Conservation (phyloP, 176 grass and related monocot genomes). For the Luzula sylvatica region DNA sequence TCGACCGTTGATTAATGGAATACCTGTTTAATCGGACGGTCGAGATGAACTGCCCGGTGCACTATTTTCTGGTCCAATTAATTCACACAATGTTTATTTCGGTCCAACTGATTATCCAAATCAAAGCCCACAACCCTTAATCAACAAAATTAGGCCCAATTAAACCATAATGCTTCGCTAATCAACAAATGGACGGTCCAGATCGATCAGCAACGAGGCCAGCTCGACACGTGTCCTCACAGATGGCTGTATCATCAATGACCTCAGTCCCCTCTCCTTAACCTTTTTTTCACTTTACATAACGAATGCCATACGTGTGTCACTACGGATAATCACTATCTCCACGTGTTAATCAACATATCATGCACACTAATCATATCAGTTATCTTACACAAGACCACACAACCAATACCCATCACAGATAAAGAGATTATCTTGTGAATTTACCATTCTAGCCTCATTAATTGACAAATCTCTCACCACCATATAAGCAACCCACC, state of each 20-base stretch:
- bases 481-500: constrained; percentile 13
- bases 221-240: constrained; percentile 14
- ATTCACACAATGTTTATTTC: neutral
- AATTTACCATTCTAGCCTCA: constrained; percentile 3
- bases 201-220: neutral
- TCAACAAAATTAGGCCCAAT: neutral
- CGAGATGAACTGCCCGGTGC: constrained; percentile 1
- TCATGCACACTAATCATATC: neutral
- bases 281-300: neutral
- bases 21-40: neutral
- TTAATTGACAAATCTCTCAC: constrained; percentile 3
- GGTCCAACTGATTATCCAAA: neutral
- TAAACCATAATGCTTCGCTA: neutral
- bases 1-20: constrained; percentile 9
- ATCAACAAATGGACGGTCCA: neutral
- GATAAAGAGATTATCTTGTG: no score
- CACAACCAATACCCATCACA: no score
- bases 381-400: no score
- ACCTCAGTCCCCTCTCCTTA: neutral
- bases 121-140: neutral
- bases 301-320: constrained; percentile 1
- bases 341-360: constrained; percentile 7
- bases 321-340: constrained; percentile 9
- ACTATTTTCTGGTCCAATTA: neutral
- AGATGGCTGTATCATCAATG: constrained; percentile 9